Conservation (phyloP, 164 flowering plant species). For the Malania oleifera region DNA sequence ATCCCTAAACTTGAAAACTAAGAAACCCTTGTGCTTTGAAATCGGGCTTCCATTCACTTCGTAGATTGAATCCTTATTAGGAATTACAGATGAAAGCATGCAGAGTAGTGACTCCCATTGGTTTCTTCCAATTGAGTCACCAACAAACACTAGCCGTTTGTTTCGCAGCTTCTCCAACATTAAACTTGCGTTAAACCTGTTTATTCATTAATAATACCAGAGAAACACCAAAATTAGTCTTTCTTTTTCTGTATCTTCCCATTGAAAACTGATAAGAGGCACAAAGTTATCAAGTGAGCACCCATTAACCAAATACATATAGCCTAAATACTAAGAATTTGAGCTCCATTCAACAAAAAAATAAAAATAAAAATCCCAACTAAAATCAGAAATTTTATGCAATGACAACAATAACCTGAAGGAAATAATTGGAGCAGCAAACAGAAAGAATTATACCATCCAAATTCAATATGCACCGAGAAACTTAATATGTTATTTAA, state of each 20-base stretch:
- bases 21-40: constrained; percentile 90
- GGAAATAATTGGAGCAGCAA: too few species aligned
- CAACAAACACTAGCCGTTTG: constrained; percentile 74
- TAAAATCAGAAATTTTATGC: too few species aligned
- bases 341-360: too few species aligned
- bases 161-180: constrained; percentile 81
- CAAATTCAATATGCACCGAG: too few species aligned
- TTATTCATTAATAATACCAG: not conserved
- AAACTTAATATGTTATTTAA: too few species aligned
- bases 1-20: constrained; percentile 72
- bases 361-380: too few species aligned
- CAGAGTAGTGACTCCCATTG: constrained; percentile 99
- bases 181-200: constrained; percentile 69
- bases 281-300: not conserved
- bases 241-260: not conserved
- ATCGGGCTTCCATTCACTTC: constrained; percentile 95
- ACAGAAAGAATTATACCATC: too few species aligned
- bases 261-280: not conserved
- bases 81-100: constrained; percentile 77
- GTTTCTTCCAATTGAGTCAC: constrained; percentile 98
- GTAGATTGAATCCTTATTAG: constrained; percentile 60
- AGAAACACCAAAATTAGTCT: not conserved
- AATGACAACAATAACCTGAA: too few species aligned
- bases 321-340: too few species aligned
- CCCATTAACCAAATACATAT: too few species aligned